These are phyloP conservation scores for Agarophyton chilense DNA, from an alignment of 23 red algal species.

Conservation along the genomic window DNA sequence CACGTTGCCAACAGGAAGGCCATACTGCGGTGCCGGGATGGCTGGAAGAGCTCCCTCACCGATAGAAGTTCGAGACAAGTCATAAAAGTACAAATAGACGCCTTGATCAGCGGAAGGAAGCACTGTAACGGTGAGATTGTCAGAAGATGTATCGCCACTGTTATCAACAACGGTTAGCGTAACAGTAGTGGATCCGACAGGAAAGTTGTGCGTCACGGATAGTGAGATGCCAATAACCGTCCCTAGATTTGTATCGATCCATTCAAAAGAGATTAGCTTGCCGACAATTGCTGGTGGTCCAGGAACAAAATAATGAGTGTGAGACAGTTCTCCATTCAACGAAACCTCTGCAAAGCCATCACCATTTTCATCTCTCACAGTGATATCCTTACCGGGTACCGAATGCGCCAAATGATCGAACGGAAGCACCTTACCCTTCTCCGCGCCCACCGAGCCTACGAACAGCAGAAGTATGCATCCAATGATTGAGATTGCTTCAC, in stretches of 20 bases:
- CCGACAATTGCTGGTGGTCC: conserved; percentile 57
- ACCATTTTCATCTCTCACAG: conserved; percentile 55
- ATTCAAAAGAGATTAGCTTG: conserved; percentile 42
- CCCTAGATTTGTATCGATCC: conserved; percentile 34
- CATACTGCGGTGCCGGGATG: conserved; percentile 12
- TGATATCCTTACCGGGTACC: conserved; percentile 56
- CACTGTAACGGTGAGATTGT: conserved; percentile 49
- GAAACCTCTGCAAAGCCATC: conserved; percentile 45
- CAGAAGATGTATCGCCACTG: conserved; percentile 41
- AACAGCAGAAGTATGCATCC: background rate
- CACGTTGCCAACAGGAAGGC: conserved; percentile 8
- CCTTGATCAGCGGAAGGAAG: conserved; percentile 40
- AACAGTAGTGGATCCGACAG: conserved; percentile 56
- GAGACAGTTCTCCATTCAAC: conserved; percentile 59
- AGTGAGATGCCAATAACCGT: conserved; percentile 12
- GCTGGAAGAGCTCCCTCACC: conserved; percentile 1
- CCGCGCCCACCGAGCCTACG: background rate
- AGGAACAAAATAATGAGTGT: conserved; percentile 71
- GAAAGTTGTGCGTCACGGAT: conserved; percentile 38
- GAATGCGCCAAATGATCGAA: conserved; percentile 62
- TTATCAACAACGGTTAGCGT: conserved; percentile 56
- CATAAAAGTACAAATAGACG: conserved; percentile 57
- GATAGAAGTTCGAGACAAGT: conserved; percentile 18
- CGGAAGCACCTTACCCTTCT: background rate
- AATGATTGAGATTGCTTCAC: background rate